A percentile compares a stretch with the other conserved stretches of the same genome.
phyloP scores from a whole-genome alignment of 176 grass and related monocot genomes.

The Thinopyrum elongatum region DNA sequence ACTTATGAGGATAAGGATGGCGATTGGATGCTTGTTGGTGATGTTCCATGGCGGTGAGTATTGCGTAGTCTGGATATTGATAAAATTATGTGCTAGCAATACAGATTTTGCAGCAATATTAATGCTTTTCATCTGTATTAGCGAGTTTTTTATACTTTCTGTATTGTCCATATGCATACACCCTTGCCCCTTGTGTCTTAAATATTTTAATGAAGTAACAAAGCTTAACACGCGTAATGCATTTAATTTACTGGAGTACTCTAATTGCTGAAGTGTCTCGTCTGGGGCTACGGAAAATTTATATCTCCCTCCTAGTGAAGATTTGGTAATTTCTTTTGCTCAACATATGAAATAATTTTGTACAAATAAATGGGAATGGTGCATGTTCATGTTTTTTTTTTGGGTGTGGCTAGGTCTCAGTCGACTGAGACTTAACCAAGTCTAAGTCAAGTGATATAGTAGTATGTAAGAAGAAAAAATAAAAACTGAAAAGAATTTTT shows the following conservation, averaged over 20 bases:
- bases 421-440: no score
- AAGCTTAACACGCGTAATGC: background rate
- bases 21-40: conserved; percentile 91
- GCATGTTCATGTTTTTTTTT: no score
- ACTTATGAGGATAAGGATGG: conserved; percentile 86
- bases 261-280: background rate
- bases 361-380: background rate
- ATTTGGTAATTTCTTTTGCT: background rate
- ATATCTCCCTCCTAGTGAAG: background rate
- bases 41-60: conserved; percentile 78
- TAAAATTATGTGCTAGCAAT: conserved; percentile 12
- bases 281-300: background rate
- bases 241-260: background rate
- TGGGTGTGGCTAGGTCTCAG: no score
- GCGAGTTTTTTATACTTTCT: background rate
- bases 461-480: no score
- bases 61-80: conserved; percentile 15
- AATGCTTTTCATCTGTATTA: background rate
- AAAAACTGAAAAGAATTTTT: no score
- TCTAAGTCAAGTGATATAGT: no score
- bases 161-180: background rate
- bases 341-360: background rate
- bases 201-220: background rate
- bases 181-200: background rate
- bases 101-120: background rate